Percentiles rank a stretch among this genome's conserved stretches.
Conservation (phyloP, 2,329 filamentous ascomycete species). For the Plectosphaerella sp. region DNA sequence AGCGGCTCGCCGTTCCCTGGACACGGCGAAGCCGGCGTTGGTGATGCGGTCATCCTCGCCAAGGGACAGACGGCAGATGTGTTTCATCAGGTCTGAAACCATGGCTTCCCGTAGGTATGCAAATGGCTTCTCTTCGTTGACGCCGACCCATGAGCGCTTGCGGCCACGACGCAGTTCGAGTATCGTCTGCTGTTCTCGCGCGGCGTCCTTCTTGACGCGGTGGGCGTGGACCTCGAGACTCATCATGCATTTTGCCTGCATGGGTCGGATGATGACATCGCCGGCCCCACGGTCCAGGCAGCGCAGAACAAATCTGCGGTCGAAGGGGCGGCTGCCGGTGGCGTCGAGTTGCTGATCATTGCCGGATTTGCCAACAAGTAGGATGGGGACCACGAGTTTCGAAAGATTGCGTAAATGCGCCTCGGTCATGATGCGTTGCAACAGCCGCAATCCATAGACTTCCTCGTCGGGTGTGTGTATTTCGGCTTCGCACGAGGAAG, state of each 20-base stretch:
- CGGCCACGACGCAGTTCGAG: constrained; percentile 69
- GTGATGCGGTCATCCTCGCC: constrained; percentile 58
- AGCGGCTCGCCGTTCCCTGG: constrained; percentile 57
- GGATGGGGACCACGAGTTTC: constrained; percentile 52
- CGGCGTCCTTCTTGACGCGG: constrained; percentile 71
- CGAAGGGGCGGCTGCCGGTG: constrained; percentile 26
- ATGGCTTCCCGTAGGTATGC: constrained; percentile 88
- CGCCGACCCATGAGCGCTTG: constrained; percentile 88
- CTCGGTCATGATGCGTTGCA: constrained; percentile 55
- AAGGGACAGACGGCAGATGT: constrained; percentile 70
- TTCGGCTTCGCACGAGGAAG: constrained; percentile 26
- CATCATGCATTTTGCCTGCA: constrained; percentile 69
- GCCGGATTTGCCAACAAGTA: constrained; percentile 25
- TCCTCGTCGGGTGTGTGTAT: constrained; percentile 42
- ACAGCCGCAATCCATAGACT: constrained; percentile 48
- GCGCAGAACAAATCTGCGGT: constrained; percentile 51
- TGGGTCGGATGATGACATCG: constrained; percentile 78
- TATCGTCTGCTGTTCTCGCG: constrained; percentile 67
- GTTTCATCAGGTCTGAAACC: constrained; percentile 86
- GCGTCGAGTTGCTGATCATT: constrained; percentile 25
- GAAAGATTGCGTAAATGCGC: constrained; percentile 51
- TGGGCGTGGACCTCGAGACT: constrained; percentile 80
- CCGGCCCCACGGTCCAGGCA: constrained; percentile 83
- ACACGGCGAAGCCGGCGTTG: constrained; percentile 64
- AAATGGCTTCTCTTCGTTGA: constrained; percentile 80